Evolutionary conservation across 1,284 basidiomycete genomes (phyloP).

Genomic region (Papiliotrema laurentii): DNA sequence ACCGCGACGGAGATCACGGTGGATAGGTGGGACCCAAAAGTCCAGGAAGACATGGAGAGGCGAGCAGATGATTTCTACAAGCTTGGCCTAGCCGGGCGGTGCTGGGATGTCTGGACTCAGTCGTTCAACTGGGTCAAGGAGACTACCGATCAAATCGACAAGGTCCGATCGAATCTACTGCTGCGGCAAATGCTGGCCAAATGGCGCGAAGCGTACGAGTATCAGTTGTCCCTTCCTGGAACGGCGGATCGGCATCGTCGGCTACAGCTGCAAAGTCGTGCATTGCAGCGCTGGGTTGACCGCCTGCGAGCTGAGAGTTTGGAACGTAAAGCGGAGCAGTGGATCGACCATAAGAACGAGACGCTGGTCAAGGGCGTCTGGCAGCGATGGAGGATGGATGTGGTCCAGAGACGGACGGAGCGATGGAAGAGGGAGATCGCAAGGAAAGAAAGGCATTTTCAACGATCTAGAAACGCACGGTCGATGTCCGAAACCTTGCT

Average conservation of each 20-base stretch:
- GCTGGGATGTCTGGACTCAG: constrained; percentile 40
- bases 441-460: constrained; percentile 17
- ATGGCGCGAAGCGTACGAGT: constrained; percentile 26
- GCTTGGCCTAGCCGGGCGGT: constrained; percentile 38
- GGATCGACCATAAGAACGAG: background rate
- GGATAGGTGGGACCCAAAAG: constrained; percentile 5
- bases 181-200: constrained; percentile 33
- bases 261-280: constrained; percentile 14
- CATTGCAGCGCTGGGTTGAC: constrained; percentile 22
- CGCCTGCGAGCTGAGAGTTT: constrained; percentile 17
- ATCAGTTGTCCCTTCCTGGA: constrained; percentile 23
- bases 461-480: constrained; percentile 5
- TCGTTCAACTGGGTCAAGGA: constrained; percentile 35
- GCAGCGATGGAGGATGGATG: constrained; percentile 22
- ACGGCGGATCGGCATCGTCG: constrained; percentile 33
- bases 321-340: constrained; percentile 7
- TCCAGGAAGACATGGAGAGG: constrained; percentile 24
- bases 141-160: constrained; percentile 38
- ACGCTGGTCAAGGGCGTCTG: constrained; percentile 8
- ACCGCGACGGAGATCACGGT: constrained; percentile 8
- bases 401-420: constrained; percentile 20
- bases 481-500: constrained; percentile 10
- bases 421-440: constrained; percentile 36
- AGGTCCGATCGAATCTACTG: constrained; percentile 32
- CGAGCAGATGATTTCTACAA: constrained; percentile 38